Base-by-base conservation (phyloP, 1,284 basidiomycete genomes). In the Apiotrichum sp. region DNA sequence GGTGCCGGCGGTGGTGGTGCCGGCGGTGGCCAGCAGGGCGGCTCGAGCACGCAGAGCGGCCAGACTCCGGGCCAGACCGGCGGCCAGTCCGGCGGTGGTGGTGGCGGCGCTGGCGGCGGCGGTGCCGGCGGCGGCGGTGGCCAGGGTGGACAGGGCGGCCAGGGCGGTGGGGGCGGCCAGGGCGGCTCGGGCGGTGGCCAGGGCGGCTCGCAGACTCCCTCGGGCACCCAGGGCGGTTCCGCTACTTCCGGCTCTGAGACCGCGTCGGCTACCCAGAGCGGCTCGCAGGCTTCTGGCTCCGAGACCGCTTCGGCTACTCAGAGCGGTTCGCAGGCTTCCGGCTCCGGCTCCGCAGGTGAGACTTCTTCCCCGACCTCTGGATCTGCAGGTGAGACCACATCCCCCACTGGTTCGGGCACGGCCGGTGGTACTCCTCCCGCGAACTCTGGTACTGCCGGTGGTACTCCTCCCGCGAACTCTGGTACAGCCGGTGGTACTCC, bases 241-340 rank as follows among this genome's bases (percentile, higher is more conserved):
- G 36, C 36, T 9, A 38, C 36, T 29, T 22, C 42, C 2, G 42
- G 22, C 29, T 32, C 44, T 45, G 42, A 16, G 42, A 43, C 42
- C 42, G 13, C 16, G 42, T 31, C 44, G 6, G 10, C 31, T 4
- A 6, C 31, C 10, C 11, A 29, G 32, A 32, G 42, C 16, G 16
- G 22, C 22, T 7, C 11, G 6, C 36, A 44, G 9, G 11, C 47
- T 43, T 29, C 44, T 16, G 34, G 50, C 50, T 40, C 44, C 34
- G 16, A 47, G 11, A 39, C 52, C 35, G 50, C 34, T 34, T 16
- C 48, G 16, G 56, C 59, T 35, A 46, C 47, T 14, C 32, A 36
- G 22, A 13, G 53, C 29, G 52, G 48, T 11, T 32, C 42, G 35
- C 33, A 9, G 29, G 29, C 29, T 9, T 22, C 4, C 42, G 42